phyloP scores from a whole-genome alignment of 306 rosid genomes.

The Fagus sylvatica region DNA sequence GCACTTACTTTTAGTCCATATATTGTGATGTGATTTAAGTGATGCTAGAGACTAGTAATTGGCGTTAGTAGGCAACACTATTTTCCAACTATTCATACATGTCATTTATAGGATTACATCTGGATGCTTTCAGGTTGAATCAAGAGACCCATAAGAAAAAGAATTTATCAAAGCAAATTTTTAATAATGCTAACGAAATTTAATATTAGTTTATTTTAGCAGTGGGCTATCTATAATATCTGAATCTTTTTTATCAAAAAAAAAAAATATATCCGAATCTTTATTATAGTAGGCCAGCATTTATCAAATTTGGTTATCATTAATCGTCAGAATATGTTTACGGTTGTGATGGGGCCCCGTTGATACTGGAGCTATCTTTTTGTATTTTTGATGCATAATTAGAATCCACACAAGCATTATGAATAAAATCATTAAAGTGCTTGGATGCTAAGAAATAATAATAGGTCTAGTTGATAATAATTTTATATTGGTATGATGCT shows the following conservation, averaged over 20 bases:
- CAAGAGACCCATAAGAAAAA: background rate
- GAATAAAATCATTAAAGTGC: conserved; percentile 11
- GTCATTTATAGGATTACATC: background rate
- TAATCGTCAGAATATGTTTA: background rate
- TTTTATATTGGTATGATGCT: background rate
- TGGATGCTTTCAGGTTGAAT: background rate
- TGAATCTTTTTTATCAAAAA: conserved; percentile 2
- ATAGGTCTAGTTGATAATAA: conserved; percentile 1
- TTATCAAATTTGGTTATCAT: conserved; percentile 12
- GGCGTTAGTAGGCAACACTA: background rate
- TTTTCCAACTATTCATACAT: background rate
- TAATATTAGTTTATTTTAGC: background rate
- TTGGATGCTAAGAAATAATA: conserved; percentile 2
- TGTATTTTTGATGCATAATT: conserved; percentile 8
- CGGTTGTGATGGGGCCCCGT: conserved; percentile 8
- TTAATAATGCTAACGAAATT: background rate
- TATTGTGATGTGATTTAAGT: background rate
- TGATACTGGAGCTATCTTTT: background rate
- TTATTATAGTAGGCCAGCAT: conserved; percentile 10
- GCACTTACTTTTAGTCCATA: background rate
- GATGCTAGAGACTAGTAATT: conserved; percentile 2
- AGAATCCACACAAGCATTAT: conserved; percentile 13
- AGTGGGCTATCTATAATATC: background rate
- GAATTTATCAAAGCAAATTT: background rate
- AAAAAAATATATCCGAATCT: background rate